Evolutionary conservation across 495 filamentous ascomycete species (phyloP).

Genomic region (Copromyces sp.): DNA sequence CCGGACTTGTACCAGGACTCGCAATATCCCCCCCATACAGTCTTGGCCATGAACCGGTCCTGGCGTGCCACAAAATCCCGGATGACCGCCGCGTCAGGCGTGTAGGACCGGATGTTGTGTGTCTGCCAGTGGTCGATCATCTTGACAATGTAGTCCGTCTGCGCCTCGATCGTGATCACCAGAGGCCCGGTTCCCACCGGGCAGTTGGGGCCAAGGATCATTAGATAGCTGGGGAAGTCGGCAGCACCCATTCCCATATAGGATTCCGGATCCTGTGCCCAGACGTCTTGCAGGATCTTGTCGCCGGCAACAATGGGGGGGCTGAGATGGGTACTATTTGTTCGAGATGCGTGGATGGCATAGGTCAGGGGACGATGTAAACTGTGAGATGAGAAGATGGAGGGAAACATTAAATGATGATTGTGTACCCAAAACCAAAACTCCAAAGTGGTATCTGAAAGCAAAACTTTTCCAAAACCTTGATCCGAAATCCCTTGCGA

Average conservation of each 20-base stretch:
- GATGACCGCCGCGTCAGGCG: conserved; percentile 29
- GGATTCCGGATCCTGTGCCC: conserved; percentile 37
- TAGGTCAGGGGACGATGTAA: no score
- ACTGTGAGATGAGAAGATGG: no score
- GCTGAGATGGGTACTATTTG: no score
- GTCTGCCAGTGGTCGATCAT: conserved; percentile 36
- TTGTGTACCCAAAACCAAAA: neutral
- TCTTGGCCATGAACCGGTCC: conserved; percentile 32
- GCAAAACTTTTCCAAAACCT: neutral
- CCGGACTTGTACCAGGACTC: conserved; percentile 41
- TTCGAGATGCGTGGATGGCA: no score
- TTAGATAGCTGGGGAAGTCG: conserved; percentile 49
- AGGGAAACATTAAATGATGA: no score
- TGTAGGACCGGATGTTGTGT: conserved; percentile 37
- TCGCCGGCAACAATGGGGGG: conserved; percentile 39
- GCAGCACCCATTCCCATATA: conserved; percentile 47
- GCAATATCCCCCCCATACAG: conserved; percentile 39
- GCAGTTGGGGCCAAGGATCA: conserved; percentile 21
- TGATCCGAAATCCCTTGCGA: neutral
- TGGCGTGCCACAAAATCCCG: conserved; percentile 33
- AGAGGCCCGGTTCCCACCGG: conserved; percentile 21
- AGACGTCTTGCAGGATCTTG: conserved; percentile 35
- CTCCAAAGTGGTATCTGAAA: neutral
- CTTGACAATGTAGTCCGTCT: conserved; percentile 28
- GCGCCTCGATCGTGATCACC: conserved; percentile 13